Base-by-base conservation (phyloP, 495 filamentous ascomycete species). In the Bathelium albidoporum region DNA sequence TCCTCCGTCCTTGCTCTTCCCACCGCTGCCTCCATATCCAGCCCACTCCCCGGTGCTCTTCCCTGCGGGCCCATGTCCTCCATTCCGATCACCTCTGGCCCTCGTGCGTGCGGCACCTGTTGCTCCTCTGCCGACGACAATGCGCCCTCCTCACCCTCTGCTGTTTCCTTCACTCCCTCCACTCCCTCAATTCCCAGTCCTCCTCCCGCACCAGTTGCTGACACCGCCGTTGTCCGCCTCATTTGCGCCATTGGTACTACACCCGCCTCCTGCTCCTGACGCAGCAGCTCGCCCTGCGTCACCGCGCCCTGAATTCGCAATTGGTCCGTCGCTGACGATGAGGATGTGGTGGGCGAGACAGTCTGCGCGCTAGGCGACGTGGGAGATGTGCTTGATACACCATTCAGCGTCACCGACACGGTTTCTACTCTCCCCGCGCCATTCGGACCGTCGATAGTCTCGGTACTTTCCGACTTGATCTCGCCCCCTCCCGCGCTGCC, bases 11-110 rank as follows among this genome's bases (percentile, higher is more conserved):
- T 55, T 29, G 49, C 9, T 24, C 49, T 55, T 5, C 75, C 75
- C 1, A 75, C 72, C 9, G 76, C 76, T 29, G 71, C 74, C 29
- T 77, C 76, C 62, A 78, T 69, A 64, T 77, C 75, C 43, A 78
- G 61, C 45, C 45, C 62, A 45, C 60, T 63, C 18, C 34, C 65
- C 24, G 24, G 43, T 2, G 59, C 53, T 41, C 62, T 43, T 18
- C 64, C 78, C 72, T 96, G 93, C 20, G 90, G 83, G 1, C 94
- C 94, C 71, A 88, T 85, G 70, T 98, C 94, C 69, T 91, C 88
- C 29, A 90, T 83, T 0, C 91, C 92, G 28, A 98, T 85, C 63
- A 89, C 81, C 12, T 87, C 83, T 0, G 94, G 93, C 0, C 91
- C 89, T 18, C 89, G 81, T 1, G 89, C 90, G 70, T 95, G 90